Percentiles rank a stretch among this genome's conserved stretches.
phyloP scores from a whole-genome alignment of 73 alveolate genomes.

The Diophrys sp. region DNA sequence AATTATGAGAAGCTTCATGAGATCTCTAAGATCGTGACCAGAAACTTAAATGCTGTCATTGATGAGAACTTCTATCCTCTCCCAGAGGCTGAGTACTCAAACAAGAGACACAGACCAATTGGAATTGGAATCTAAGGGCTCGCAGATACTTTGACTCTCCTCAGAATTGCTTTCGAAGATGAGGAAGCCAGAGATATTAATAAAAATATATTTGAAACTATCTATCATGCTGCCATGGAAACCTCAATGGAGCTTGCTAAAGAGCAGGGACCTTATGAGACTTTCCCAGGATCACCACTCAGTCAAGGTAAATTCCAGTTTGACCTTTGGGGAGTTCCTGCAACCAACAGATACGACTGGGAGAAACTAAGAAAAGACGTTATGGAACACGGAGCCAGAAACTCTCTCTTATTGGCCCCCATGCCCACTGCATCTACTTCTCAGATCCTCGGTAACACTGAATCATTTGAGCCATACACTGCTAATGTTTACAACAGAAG shows the following conservation, averaged over 20 bases:
- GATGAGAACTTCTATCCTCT: slow-evolving; percentile 90
- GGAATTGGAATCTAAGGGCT: slow-evolving; percentile 96
- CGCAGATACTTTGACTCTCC: slow-evolving; percentile 88
- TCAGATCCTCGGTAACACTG: slow-evolving; percentile 91
- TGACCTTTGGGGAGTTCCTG: slow-evolving; percentile 74
- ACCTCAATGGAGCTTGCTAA: slow-evolving; percentile 82
- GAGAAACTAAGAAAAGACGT: slow-evolving; percentile 66
- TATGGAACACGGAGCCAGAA: slow-evolving; percentile 82
- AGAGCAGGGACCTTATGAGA: slow-evolving; percentile 73
- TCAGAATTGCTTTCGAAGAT: slow-evolving; percentile 89
- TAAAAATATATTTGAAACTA: slow-evolving; percentile 89
- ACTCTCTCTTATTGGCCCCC: slow-evolving; percentile 94
- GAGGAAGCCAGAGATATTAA: slow-evolving; percentile 78
- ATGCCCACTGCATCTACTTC: slow-evolving; percentile 98
- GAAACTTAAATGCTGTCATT: slow-evolving; percentile 77
- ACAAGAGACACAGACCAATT: slow-evolving; percentile 93
- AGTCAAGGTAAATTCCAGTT: slow-evolving; percentile 74
- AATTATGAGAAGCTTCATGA: slow-evolving; percentile 84
- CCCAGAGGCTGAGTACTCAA: slow-evolving; percentile 86
- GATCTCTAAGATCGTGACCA: slow-evolving; percentile 74
- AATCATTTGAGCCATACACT: slow-evolving; percentile 94
- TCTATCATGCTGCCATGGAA: slow-evolving; percentile 88
- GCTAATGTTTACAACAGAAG: slow-evolving; percentile 89
- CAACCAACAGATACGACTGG: slow-evolving; percentile 82
- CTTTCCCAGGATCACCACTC: slow-evolving; percentile 80